phyloP scores from a whole-genome alignment of 179 eudicot species.

The Beta corolliflora region DNA sequence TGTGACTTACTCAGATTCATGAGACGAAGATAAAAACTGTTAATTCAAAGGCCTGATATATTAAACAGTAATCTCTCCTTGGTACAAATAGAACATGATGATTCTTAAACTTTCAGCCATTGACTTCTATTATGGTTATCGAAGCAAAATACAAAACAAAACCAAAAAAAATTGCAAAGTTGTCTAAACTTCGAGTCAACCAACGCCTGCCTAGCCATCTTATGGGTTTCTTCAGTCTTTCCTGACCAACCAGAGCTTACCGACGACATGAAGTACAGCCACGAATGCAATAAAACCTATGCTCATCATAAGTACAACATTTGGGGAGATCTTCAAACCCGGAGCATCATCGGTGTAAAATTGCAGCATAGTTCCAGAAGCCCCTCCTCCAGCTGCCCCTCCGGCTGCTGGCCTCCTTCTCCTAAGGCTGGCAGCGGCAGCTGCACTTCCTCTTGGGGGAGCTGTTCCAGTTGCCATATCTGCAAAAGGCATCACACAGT shows the following conservation, averaged over 20 bases:
- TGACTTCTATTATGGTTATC: neutral
- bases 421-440: conserved; percentile 59
- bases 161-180: neutral
- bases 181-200: neutral
- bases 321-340: conserved; percentile 66
- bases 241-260: conserved; percentile 46
- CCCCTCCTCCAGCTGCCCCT: conserved; percentile 44
- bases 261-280: conserved; percentile 59
- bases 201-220: neutral
- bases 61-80: conserved; percentile 13
- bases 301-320: conserved; percentile 68
- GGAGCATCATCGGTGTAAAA: conserved; percentile 75
- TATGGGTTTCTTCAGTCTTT: conserved; percentile 5
- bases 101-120: neutral
- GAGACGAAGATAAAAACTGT: neutral
- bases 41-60: neutral
- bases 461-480: conserved; percentile 60
- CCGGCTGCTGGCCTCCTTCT: conserved; percentile 42
- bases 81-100: neutral
- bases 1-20: too few relatives aligned
- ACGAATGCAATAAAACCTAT: conserved; percentile 68
- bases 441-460: conserved; percentile 69
- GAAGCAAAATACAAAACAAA: neutral
- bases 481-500: conserved; percentile 10
- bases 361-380: conserved; percentile 57